Evolutionary conservation across 805 yeast species (phyloP).

Genomic region (Candida awuae): DNA sequence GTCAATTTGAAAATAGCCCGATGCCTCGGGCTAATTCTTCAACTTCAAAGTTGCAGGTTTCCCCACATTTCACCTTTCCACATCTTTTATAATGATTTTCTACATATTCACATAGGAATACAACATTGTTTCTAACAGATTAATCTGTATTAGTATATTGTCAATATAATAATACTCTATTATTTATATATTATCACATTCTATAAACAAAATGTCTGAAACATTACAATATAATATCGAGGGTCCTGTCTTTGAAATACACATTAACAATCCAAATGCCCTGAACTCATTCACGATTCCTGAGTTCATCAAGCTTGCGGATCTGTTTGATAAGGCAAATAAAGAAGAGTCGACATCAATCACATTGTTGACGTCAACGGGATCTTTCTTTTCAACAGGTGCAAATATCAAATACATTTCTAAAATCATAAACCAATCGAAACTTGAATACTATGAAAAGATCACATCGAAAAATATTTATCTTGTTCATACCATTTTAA

Average conservation of each 20-base stretch:
- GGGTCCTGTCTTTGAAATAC: conserved; percentile 40
- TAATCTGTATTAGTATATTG: too few species aligned
- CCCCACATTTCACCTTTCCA: too few species aligned
- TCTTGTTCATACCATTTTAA: conserved; percentile 57
- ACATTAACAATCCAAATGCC: conserved; percentile 51
- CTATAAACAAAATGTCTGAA: too few species aligned
- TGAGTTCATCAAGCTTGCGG: conserved; percentile 56
- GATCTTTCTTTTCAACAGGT: conserved; percentile 77
- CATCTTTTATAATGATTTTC: too few species aligned
- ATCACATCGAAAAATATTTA: conserved; percentile 56
- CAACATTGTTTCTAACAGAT: too few species aligned
- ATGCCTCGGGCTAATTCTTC: too few species aligned
- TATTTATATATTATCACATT: too few species aligned
- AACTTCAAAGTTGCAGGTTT: too few species aligned
- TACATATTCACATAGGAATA: too few species aligned
- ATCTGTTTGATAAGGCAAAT: conserved; percentile 54
- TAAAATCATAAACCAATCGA: conserved; percentile 18
- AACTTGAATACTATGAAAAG: conserved; percentile 23
- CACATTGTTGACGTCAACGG: conserved; percentile 63
- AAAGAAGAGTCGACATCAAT: conserved; percentile 49
- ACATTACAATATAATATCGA: conserved; percentile 13
- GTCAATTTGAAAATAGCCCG: too few species aligned
- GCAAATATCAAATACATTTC: conserved; percentile 53
- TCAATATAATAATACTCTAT: too few species aligned
- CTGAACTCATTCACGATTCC: conserved; percentile 61